These are phyloP conservation scores for Apiospora phragmitis DNA, from an alignment of 2,329 filamentous ascomycete species.

Conservation along the genomic window DNA sequence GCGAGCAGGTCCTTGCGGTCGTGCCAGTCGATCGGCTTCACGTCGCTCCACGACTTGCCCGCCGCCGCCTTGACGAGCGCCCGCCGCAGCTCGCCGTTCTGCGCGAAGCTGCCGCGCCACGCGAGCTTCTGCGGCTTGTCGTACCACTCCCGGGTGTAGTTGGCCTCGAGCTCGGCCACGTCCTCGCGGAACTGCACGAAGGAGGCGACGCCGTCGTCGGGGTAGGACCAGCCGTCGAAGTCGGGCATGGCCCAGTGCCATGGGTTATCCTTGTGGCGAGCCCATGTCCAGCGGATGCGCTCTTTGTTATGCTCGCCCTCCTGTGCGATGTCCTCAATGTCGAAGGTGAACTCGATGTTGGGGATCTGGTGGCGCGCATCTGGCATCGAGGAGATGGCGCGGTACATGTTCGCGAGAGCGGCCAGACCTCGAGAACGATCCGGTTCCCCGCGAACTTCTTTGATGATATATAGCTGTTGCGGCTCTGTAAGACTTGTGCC, in stretches of 20 bases:
- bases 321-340: slow-evolving; percentile 23
- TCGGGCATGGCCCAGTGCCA: slow-evolving; percentile 27
- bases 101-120: slow-evolving; percentile 35
- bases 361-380: slow-evolving; percentile 20
- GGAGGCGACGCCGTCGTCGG: slow-evolving; percentile 23
- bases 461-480: slow-evolving; percentile 17
- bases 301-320: slow-evolving; percentile 16
- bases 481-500: neutral
- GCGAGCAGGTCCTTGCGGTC: slow-evolving; percentile 22
- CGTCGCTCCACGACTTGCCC: slow-evolving; percentile 28
- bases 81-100: slow-evolving; percentile 25
- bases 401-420: slow-evolving; percentile 23
- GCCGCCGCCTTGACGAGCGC: slow-evolving; percentile 24
- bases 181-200: slow-evolving; percentile 25
- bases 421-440: slow-evolving; percentile 25
- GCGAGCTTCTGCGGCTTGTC: slow-evolving; percentile 11
- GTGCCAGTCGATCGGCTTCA: slow-evolving; percentile 29
- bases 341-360: slow-evolving; percentile 25
- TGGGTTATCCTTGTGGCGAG: slow-evolving; percentile 21
- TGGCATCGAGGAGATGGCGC: slow-evolving; percentile 22
- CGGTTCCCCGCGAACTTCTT: slow-evolving; percentile 22
- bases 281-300: slow-evolving; percentile 24
- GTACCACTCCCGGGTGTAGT: slow-evolving; percentile 15
- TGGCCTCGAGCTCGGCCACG: slow-evolving; percentile 19
- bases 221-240: slow-evolving; percentile 26